Base-by-base conservation (phyloP, 1,284 basidiomycete species). In the Moesziomyces parantarcticus region DNA sequence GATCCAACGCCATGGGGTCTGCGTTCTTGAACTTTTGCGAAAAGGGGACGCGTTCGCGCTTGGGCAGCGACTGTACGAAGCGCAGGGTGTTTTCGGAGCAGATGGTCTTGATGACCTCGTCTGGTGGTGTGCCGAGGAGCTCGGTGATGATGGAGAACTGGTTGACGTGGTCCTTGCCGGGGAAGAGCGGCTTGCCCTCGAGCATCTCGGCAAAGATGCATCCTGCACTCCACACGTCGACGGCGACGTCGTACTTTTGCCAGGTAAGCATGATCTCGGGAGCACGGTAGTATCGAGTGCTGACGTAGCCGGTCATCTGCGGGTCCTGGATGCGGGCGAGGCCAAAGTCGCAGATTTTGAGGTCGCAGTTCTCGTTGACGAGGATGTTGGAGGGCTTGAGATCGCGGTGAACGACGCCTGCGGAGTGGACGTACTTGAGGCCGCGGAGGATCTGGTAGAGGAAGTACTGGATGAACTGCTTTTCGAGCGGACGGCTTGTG, bases 171-270 rank as follows among this genome's bases (percentile, higher is more conserved):
- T 99, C 97, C 88, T 99, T 99, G 63, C 96, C 96, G 34, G 97
- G 97, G 89, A 99, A 99, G 71, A 99, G 87, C 0, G 97, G 96
- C 85, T 98, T 97, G 50, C 96, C 97, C 85, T 98, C 95, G 60
- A 99, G 87, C 97, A 99, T 99, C 87, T 99, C 96, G 5, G 97
- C 97, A 83, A 99, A 98, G 85, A 99, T 99, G 87, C 97, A 99
- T 13, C 95, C 96, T 16, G 95, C 94, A 82, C 93, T 96, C 96
- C 96, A 99, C 80, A 99, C 96, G 84, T 98, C 96, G 68, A 98
- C 95, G 72, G 75, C 97, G 58, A 98, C 96, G 85, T 99, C 97
- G 87, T 99, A 99, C 87, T 99, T 99, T 85, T 99, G 96, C 97
- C 97, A 99, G 47, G 96, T 99, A 83, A 99, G 89, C 97, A 99